Conservation (phyloP, 169 alveolate genomes). For the Besnoitia besnoiti region DNA sequence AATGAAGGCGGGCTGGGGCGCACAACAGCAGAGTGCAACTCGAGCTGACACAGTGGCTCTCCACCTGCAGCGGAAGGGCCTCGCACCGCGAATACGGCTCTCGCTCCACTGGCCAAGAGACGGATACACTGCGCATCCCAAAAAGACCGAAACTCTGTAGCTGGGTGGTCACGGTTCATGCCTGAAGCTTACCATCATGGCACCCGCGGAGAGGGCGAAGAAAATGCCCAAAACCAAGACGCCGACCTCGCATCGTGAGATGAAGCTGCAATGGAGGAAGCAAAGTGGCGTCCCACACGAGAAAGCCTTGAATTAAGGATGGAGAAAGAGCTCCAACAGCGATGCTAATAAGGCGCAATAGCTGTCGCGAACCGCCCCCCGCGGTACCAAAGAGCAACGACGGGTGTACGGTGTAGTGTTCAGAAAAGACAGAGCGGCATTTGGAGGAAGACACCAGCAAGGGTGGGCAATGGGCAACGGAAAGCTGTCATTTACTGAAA, state of each 20-base stretch:
- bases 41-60: not conserved
- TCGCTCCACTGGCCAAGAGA: too few relatives aligned
- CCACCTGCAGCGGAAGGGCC: not conserved
- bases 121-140: too few relatives aligned
- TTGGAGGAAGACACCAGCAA: not conserved
- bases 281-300: not conserved
- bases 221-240: conserved; percentile 14
- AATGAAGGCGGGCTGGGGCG: conserved; percentile 45
- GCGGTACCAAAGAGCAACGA: too few relatives aligned
- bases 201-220: not conserved
- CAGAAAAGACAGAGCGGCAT: not conserved
- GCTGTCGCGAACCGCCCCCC: too few relatives aligned
- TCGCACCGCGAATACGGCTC: not conserved
- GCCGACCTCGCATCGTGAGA: not conserved
- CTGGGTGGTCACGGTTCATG: not conserved
- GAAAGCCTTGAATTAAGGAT: not conserved
- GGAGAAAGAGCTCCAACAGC: too few relatives aligned
- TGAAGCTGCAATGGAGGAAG: not conserved
- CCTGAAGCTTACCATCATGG: not conserved
- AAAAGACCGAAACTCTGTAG: too few relatives aligned
- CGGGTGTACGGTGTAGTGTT: too few relatives aligned
- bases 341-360: too few relatives aligned
- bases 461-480: too few relatives aligned
- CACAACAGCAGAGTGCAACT: not conserved
- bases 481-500: not conserved